Base-by-base conservation (phyloP, 139 green algal genomes). In the Chlorella sp. region DNA sequence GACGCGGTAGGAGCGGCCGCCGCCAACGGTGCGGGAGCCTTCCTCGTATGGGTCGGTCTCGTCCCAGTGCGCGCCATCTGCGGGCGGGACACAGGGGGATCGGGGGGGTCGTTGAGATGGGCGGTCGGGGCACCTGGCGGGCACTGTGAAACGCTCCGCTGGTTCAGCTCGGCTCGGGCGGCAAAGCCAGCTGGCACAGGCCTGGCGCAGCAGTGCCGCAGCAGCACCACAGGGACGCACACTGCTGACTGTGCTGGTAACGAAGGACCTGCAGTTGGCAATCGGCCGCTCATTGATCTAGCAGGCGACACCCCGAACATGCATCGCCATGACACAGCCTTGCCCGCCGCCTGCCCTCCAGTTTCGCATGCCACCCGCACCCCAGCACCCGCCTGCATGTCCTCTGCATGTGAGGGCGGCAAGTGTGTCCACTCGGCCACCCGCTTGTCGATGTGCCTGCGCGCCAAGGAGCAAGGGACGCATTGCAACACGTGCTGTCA, bases 351-450 rank as follows among this genome's bases (percentile, higher is more conserved):
- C n/a, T n/a, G n/a, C n/a, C n/a, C n/a, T n/a, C n/a, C n/a, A n/a
- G n/a, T n/a, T n/a, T n/a, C n/a, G n/a, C n/a, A n/a, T n/a, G n/a
- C n/a, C n/a, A n/a, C n/a, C n/a, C n/a, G n/a, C n/a, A n/a, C n/a
- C n/a, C n/a, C n/a, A n/a, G n/a, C n/a, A n/a, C n/a, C n/a, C n/a
- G n/a, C n/a, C n/a, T n/a, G 90, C 25, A 95, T 90, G 27, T 85
- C 79, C 68, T 95, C 90, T 15, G 75, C 76, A n/a, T 88, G 15
- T 21, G 76, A 71, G 21, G 56, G 29, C 1, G 90, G 90, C 35
- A 95, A 41, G 51, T 89, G 87, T 31, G 84, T 91, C 89, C 89
- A 94, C 67, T 90, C 77, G 6, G 85, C 82, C 31, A 93, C 85
- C 14, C 81, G 79, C 17, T 84, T 48, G 80, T 94, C 89, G 14